These are phyloP conservation scores for Clitocybe nebularis DNA, from an alignment of 1,284 basidiomycete species.

Conservation along the genomic window DNA sequence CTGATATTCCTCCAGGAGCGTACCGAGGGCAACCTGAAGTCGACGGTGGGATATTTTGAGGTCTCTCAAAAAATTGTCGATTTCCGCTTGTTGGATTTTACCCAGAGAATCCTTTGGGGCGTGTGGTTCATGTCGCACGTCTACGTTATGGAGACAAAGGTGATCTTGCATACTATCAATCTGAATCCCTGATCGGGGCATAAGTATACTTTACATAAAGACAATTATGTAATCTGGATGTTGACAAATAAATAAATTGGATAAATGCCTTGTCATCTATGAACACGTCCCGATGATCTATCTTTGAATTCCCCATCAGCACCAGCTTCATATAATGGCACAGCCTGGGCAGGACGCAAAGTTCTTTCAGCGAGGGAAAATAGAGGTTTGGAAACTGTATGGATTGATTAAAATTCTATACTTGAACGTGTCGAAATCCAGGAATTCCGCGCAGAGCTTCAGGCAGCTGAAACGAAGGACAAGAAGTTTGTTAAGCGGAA, in stretches of 20 bases:
- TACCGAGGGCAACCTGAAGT: conserved; percentile 39
- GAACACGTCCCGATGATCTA: background rate
- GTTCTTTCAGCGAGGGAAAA: conserved; percentile 88
- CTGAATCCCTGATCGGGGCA: background rate
- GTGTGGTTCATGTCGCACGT: conserved; percentile 8
- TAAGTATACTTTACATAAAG: no score
- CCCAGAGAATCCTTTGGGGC: conserved; percentile 10
- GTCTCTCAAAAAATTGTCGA: conserved; percentile 58
- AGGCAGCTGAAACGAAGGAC: conserved; percentile 87
- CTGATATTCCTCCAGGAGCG: conserved; percentile 51
- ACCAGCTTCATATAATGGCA: no score
- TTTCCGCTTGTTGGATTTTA: conserved; percentile 23
- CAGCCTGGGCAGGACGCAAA: conserved; percentile 81
- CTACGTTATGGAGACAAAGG: background rate
- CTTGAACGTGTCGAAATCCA: conserved; percentile 24
- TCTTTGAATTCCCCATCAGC: background rate
- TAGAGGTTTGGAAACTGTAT: conserved; percentile 58
- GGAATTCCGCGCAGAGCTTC: conserved; percentile 86
- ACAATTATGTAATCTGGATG: no score
- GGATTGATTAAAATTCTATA: background rate
- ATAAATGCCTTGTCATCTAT: background rate
- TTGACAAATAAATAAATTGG: no score
- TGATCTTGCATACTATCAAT: background rate
- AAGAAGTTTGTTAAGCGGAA: conserved; percentile 91
- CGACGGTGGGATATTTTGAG: conserved; percentile 52